These are phyloP conservation scores for Nakaseomyces bracarensis DNA, from an alignment of 1,139 yeast genomes.

Conservation along the genomic window DNA sequence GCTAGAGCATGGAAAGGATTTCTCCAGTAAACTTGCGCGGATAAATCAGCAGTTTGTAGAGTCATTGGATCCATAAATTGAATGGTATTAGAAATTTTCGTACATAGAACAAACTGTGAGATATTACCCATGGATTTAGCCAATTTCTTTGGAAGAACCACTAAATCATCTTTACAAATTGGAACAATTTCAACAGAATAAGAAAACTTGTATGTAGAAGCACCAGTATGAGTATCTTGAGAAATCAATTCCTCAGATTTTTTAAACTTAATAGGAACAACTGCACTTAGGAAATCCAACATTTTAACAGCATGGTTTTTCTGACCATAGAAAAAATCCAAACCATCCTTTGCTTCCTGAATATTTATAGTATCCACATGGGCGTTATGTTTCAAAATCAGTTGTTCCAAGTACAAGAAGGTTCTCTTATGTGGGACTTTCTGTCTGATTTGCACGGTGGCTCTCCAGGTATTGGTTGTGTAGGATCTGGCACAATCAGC, in stretches of 20 bases:
- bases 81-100: conserved; percentile 67
- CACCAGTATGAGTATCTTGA: conserved; percentile 86
- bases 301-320: conserved; percentile 88
- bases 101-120: conserved; percentile 74
- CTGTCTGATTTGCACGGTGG: conserved; percentile 94
- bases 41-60: conserved; percentile 70
- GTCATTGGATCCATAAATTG: conserved; percentile 84
- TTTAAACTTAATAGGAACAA: conserved; percentile 79
- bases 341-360: conserved; percentile 87
- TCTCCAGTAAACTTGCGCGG: conserved; percentile 78
- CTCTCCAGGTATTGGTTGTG: conserved; percentile 96
- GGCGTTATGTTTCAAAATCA: conserved; percentile 87
- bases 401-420: conserved; percentile 86
- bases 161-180: conserved; percentile 94
- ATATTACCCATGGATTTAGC: conserved; percentile 84
- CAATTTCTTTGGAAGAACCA: conserved; percentile 74
- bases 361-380: conserved; percentile 92
- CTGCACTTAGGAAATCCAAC: conserved; percentile 82
- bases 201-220: conserved; percentile 80
- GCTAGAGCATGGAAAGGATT: conserved; percentile 73
- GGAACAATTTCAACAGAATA: conserved; percentile 93
- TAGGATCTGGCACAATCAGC: conserved; percentile 97
- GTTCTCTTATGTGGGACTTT: conserved; percentile 96
- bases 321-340: conserved; percentile 85
- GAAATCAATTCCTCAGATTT: conserved; percentile 88